Conservation (phyloP, 1,284 basidiomycete genomes). For the Sanghuangporus sanghuang region DNA sequence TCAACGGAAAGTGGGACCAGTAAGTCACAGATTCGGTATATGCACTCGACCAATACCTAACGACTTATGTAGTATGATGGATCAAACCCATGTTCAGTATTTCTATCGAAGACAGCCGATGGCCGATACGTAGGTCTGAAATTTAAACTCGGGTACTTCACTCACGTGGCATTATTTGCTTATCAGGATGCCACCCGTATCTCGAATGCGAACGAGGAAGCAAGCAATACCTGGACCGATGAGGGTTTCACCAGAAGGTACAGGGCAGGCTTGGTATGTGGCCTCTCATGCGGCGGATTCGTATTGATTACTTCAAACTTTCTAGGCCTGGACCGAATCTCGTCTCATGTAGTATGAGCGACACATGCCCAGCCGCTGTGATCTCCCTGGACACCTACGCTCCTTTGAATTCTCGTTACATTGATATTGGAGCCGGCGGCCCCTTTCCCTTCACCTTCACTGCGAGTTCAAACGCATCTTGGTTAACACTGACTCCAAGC, state of each 20-base stretch:
- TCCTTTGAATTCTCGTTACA: constrained; percentile 45
- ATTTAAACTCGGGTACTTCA: background rate
- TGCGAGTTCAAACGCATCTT: constrained; percentile 43
- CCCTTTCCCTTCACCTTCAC: constrained; percentile 54
- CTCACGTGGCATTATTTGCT: background rate
- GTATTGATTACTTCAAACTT: background rate
- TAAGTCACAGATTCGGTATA: constrained; percentile 25
- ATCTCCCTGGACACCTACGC: constrained; percentile 51
- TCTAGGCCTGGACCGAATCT: constrained; percentile 57
- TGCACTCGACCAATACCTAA: too few relatives aligned
- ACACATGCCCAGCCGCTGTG: constrained; percentile 47
- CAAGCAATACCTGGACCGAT: constrained; percentile 54
- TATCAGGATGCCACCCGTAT: constrained; percentile 50
- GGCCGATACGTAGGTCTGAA: constrained; percentile 44
- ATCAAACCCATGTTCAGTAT: constrained; percentile 60
- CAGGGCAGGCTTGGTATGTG: constrained; percentile 49
- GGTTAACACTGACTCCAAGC: constrained; percentile 45
- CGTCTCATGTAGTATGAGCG: constrained; percentile 45
- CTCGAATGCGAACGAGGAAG: constrained; percentile 51
- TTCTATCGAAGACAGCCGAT: constrained; percentile 70
- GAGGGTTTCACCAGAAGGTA: constrained; percentile 57
- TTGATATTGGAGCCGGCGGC: constrained; percentile 60
- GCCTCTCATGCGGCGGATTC: background rate
- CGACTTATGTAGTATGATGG: constrained; percentile 49
- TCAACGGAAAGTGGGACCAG: constrained; percentile 63